A percentile compares a stretch with the other conserved stretches of the same genome.
Conservation (phyloP, 108 stramenopile genomes). For the Licmophora abbreviata region DNA sequence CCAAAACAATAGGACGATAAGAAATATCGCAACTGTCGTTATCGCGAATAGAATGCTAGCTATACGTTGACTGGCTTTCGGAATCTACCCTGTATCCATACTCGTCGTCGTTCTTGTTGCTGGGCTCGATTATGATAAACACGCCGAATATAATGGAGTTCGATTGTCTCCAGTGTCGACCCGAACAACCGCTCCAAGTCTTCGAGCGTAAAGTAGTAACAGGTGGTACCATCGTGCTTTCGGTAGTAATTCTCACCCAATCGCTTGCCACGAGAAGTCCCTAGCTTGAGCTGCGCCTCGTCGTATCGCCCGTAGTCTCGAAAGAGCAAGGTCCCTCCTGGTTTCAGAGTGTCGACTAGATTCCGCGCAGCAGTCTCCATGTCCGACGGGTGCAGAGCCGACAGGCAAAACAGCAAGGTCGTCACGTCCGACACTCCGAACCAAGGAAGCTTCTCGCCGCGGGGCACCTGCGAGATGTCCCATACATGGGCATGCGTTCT, state of each 20-base stretch:
- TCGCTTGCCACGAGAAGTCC: conserved; percentile 32
- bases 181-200: conserved; percentile 51
- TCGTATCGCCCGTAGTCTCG: conserved; percentile 88
- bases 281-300: conserved; percentile 69
- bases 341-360: conserved; percentile 43
- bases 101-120: conserved; percentile 38
- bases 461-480: conserved; percentile 38
- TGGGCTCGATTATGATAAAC: conserved; percentile 46
- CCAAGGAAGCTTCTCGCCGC: conserved; percentile 23
- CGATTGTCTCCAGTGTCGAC: conserved; percentile 50
- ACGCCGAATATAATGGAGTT: conserved; percentile 49
- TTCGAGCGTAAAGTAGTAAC: conserved; percentile 65
- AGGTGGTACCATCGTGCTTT: conserved; percentile 47
- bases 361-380: conserved; percentile 39
- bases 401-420: conserved; percentile 77
- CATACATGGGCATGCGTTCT: conserved; percentile 37
- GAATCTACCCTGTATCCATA: conserved; percentile 75
- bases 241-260: conserved; percentile 64
- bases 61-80: conserved; percentile 39
- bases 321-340: conserved; percentile 64
- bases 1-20: conserved; percentile 16
- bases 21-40: too few species aligned
- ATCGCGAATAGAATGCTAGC: too few species aligned
- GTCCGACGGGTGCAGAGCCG: conserved; percentile 49
- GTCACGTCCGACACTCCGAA: conserved; percentile 41